Conservation (phyloP, 257 asterid genomes). For the Solanum sparsipilum region DNA sequence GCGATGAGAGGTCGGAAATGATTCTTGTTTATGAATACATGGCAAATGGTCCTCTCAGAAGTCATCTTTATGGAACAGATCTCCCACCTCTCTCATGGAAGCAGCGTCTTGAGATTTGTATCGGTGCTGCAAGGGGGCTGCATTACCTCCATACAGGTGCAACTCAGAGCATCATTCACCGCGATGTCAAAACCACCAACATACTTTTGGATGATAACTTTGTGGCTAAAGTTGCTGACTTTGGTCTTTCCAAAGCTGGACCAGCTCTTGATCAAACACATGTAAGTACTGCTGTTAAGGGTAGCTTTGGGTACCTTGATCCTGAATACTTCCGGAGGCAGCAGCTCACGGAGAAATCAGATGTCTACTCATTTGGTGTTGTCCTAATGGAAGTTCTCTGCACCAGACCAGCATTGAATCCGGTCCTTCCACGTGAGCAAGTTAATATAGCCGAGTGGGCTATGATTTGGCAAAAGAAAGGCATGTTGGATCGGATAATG, state of each 20-base stretch:
- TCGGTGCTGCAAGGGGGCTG: conserved; percentile 42
- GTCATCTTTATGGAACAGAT: conserved; percentile 38
- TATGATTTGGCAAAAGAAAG: conserved; percentile 41
- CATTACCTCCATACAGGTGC: conserved; percentile 46
- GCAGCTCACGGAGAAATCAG: conserved; percentile 40
- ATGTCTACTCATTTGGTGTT: conserved; percentile 42
- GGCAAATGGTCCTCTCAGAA: conserved; percentile 46
- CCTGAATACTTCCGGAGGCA: conserved; percentile 45
- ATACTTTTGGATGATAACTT: conserved; percentile 36
- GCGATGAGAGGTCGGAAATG: conserved; percentile 43
- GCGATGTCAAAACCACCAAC: conserved; percentile 43
- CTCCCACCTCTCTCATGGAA: conserved; percentile 38
- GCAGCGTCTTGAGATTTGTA: conserved; percentile 42
- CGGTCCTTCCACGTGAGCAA: conserved; percentile 39
- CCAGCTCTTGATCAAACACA: conserved; percentile 44
- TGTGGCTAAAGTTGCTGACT: conserved; percentile 43
- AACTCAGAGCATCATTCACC: conserved; percentile 38
- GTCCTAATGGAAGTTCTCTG: conserved; percentile 44
- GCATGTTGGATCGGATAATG: conserved; percentile 33
- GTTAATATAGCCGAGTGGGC: conserved; percentile 47
- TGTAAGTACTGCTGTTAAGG: conserved; percentile 41
- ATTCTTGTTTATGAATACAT: conserved; percentile 39
- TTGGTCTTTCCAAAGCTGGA: conserved; percentile 40
- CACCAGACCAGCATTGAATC: conserved; percentile 40
- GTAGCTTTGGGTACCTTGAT: conserved; percentile 43